A percentile compares a stretch with the other conserved stretches of the same genome.
Conservation (phyloP, 768 basidiomycete species). For the Neoboletus subvelutipes region DNA sequence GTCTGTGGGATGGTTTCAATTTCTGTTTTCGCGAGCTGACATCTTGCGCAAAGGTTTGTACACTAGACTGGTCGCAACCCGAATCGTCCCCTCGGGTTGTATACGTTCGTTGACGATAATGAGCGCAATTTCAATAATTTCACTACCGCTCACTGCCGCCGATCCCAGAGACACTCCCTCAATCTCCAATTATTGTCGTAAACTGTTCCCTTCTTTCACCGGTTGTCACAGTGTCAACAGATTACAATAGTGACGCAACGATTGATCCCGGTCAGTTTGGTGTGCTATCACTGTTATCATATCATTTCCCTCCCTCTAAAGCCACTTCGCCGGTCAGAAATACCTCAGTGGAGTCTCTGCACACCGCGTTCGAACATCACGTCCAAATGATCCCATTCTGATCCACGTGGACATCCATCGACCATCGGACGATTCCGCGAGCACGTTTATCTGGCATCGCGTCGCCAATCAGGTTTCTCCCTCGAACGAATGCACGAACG, state of each 20-base stretch:
- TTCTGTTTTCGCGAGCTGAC: slow-evolving; percentile 1
- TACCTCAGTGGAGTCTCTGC: not conserved
- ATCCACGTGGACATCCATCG: slow-evolving; percentile 7
- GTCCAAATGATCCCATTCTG: not conserved
- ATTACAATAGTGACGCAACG: slow-evolving; percentile 6
- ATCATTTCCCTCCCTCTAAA: slow-evolving; percentile 14
- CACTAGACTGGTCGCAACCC: not conserved
- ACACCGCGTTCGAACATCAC: not conserved
- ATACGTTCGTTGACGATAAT: slow-evolving; percentile 1
- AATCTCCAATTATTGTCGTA: slow-evolving; percentile 24
- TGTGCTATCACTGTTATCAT: not conserved
- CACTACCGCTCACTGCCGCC: slow-evolving; percentile 1
- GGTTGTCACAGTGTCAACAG: slow-evolving; percentile 17
- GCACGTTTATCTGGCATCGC: not conserved
- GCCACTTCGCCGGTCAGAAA: slow-evolving; percentile 15
- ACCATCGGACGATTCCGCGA: slow-evolving; percentile 2
- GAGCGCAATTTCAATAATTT: slow-evolving; percentile 15
- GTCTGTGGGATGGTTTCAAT: slow-evolving; percentile 9
- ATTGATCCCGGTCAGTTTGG: slow-evolving; percentile 3
- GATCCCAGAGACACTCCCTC: slow-evolving; percentile 9
- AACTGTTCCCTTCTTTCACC: slow-evolving; percentile 7
- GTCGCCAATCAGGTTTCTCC: not conserved
- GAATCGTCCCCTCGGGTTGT: not conserved
- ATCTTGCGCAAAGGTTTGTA: not conserved
- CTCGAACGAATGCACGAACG: slow-evolving; percentile 1